phyloP scores from a whole-genome alignment of 129 eudicot species.

The Flaveria robusta region DNA sequence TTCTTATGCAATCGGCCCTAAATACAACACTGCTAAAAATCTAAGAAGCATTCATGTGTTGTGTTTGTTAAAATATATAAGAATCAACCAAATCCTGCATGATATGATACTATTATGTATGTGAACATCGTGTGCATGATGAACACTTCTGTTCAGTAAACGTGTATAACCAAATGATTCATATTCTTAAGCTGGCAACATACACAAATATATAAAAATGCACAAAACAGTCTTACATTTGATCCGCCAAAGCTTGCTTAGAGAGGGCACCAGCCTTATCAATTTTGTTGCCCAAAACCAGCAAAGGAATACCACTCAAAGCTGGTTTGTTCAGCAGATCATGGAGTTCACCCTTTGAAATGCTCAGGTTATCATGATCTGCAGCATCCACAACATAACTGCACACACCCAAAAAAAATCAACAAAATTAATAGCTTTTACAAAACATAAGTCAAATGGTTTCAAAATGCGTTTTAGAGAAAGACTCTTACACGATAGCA shows the following conservation, averaged over 20 bases:
- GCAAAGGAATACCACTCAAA: conserved; percentile 81
- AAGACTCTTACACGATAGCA: conserved; percentile 83
- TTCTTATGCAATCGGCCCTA: background rate
- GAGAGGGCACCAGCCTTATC: conserved; percentile 90
- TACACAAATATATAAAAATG: background rate
- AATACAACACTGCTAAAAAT: conserved; percentile 37
- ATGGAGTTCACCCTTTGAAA: conserved; percentile 90
- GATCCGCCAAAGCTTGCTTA: conserved; percentile 82
- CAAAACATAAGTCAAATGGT: background rate
- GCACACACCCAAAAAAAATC: conserved; percentile 1
- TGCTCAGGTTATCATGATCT: conserved; percentile 85
- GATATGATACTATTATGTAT: background rate
- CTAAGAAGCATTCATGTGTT: conserved; percentile 6
- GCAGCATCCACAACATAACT: conserved; percentile 99
- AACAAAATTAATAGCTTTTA: conserved; percentile 13
- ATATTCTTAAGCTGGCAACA: background rate
- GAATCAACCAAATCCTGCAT: background rate
- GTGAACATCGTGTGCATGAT: background rate
- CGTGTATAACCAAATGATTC: background rate
- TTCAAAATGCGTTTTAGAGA: background rate
- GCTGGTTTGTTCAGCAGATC: conserved; percentile 87
- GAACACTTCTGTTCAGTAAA: background rate
- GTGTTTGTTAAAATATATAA: background rate
- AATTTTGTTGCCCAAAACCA: conserved; percentile 92
- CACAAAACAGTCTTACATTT: conserved; percentile 88